Evolutionary conservation across 192 early-diverging fungal species (phyloP), one percentile per base, ranked within the genome.

Genomic region (Helicostylum pulchrum): DNA sequence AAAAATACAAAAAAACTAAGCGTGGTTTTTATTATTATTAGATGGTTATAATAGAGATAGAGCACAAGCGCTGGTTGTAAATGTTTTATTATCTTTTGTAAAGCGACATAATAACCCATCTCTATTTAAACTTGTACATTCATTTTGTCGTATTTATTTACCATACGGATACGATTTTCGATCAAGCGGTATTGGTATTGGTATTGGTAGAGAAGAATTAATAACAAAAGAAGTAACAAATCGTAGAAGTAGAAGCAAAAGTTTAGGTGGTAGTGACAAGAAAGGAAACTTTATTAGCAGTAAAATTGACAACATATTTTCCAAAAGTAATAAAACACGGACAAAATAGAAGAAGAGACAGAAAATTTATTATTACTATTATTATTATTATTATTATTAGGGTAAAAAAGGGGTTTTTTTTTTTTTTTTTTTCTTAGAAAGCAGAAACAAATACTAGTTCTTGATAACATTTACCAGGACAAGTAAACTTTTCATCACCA

Each of bases 381-480:
- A 39, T 39, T 39, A 39, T 39, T 39, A 39, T 31, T 55, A 55
- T 55, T 55, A 34, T 36, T 34, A 32, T 34, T 19, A 17, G 26
- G 26, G 26, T 26, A 26, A 26, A 26, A 26, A 26, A 26, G 2
- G 26, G 1, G 26, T 26, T 26, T 26, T 26, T 2, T 26, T 26
- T 26, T 26, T 48, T 47, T 47, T 47, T 47, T 17, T 20, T 1
- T 19, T 15, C 23, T 42, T 76, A 76, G 53, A 86, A 70, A 61
- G 56, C 62, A 63, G 77, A 75, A 48, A 84, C 80, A 64, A 93
- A 90, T 7, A 90, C 88, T 44, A 86, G 80, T 77, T 97, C 94
- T 71, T 93, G 85, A 76, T 92, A 93, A 44, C 88, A 79, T 42
- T 83, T 74, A n/a, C 94, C 94, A 7, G 71, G 67, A 20, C 90